Percentiles rank a stretch among this genome's conserved stretches.
These are phyloP conservation scores for Penicillium lividum DNA, from an alignment of 495 filamentous ascomycete genomes.

Conservation along the genomic window DNA sequence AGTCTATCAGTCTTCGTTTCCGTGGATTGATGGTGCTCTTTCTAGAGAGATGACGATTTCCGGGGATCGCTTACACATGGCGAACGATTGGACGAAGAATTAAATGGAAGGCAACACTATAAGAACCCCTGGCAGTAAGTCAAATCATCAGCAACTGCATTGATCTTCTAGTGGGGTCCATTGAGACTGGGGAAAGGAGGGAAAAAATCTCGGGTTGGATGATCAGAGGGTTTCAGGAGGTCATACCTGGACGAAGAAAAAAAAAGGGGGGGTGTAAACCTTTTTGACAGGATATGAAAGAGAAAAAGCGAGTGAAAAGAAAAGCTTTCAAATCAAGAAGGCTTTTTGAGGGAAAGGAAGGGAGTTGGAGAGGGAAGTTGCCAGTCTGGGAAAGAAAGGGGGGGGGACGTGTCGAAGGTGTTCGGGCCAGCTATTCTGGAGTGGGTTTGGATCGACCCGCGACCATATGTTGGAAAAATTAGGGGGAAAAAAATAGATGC, in stretches of 20 bases:
- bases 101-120: slow-evolving; percentile 7
- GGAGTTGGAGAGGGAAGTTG: slow-evolving; percentile 32
- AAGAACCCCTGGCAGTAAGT: slow-evolving; percentile 35
- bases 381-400: slow-evolving; percentile 18
- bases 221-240: slow-evolving; percentile 11
- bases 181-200: slow-evolving; percentile 6
- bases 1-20: slow-evolving; percentile 33
- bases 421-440: slow-evolving; percentile 22
- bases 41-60: slow-evolving; percentile 1
- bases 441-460: slow-evolving; percentile 29
- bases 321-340: slow-evolving; percentile 7
- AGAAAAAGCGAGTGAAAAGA: slow-evolving; percentile 15
- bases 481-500: background rate
- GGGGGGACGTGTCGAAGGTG: slow-evolving; percentile 13
- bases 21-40: slow-evolving; percentile 1
- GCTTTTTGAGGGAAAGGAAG: slow-evolving; percentile 27
- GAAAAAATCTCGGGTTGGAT: slow-evolving; percentile 17
- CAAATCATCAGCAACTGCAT: background rate
- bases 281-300: slow-evolving; percentile 1
- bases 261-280: slow-evolving; percentile 7
- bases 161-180: slow-evolving; percentile 1
- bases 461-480: slow-evolving; percentile 3
- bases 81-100: slow-evolving; percentile 27
- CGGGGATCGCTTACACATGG: slow-evolving; percentile 45
- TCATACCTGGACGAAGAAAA: slow-evolving; percentile 23